These are phyloP conservation scores for Candida silvatica DNA, from an alignment of 805 yeast species.

Conservation along the genomic window DNA sequence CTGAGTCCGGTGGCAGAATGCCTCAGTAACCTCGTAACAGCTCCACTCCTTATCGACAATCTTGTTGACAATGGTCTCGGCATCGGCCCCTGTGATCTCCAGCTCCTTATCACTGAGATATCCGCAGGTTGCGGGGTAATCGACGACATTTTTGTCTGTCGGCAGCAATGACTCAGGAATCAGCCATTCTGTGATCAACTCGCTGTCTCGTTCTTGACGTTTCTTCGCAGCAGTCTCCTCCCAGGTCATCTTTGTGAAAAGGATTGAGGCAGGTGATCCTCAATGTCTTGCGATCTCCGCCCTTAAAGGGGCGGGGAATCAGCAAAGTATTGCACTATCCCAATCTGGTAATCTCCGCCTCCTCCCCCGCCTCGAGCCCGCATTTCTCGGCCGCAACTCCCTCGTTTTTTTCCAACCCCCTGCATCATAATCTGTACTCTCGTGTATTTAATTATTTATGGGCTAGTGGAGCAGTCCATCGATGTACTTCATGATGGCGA, in stretches of 20 bases:
- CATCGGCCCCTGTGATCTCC: conserved; percentile 29
- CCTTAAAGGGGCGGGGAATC: too few relatives aligned
- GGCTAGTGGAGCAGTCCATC: too few relatives aligned
- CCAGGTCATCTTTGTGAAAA: background rate
- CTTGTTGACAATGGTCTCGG: conserved; percentile 1
- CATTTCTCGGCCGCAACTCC: too few relatives aligned
- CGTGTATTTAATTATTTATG: too few relatives aligned
- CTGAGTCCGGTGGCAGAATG: conserved; percentile 51
- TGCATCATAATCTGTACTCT: too few relatives aligned
- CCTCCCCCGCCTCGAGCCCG: too few relatives aligned
- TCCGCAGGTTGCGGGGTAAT: conserved; percentile 30
- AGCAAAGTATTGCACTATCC: too few relatives aligned
- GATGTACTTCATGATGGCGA: conserved; percentile 37
- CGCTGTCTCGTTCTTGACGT: conserved; percentile 29
- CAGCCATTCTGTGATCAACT: conserved; percentile 35
- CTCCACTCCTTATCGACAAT: conserved; percentile 25
- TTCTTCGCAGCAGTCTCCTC: conserved; percentile 33
- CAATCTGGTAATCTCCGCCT: too few relatives aligned
- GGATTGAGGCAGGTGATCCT: too few relatives aligned
- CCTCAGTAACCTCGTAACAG: conserved; percentile 38
- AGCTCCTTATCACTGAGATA: conserved; percentile 25
- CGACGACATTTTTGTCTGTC: conserved; percentile 26
- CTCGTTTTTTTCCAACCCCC: too few relatives aligned
- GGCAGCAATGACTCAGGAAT: conserved; percentile 27
- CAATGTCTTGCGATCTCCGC: too few relatives aligned